Base-by-base conservation (phyloP, 225 moss, liverwort and hornwort species). In the Lunularia cruciata region DNA sequence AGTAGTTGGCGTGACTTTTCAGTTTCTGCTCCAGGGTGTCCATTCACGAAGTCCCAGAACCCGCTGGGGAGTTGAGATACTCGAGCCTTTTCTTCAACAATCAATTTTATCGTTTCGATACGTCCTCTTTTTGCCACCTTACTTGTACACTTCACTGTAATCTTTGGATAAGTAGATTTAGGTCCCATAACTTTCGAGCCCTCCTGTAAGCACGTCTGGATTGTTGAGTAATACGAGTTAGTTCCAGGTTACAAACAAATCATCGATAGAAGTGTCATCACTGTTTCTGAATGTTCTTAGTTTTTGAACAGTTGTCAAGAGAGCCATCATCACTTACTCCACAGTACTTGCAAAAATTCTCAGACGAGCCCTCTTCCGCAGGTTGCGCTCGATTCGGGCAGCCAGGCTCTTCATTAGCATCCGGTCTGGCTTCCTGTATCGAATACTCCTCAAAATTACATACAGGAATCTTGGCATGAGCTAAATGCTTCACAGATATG, bases 41-140 rank as follows among this genome's bases (percentile, higher is more conserved):
- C 75, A 12, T 10, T 0, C 8, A 82, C 78, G 22, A 82, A 82
- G 19, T 60, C 58, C 82, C 82, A 82, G 60, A 82, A 82, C 7
- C 53, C 78, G 0, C 0, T 6, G 3, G 82, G 78, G 12, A 82
- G 5, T 10, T 2, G 46, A 48, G 57, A 31, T 2, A 30, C 47
- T 47, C 47, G 34, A 23, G 68, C 66, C 57, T 82, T 82, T 56
- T 72, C 75, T 12, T 82, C 75, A 13, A 78, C 78, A 35, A 57
- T 27, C 72, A 82, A 31, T 72, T 63, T 8, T 13, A 82, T 60
- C 12, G 72, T 58, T 3, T 78, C 78, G 32, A 78, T 59, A 43
- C 38, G 22, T 4, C 61, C 74, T 27, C 26, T 68, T 47, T 43
- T 56, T 8, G 64, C 56, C 45, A 11, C 8, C 59, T 75, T 75